These are phyloP conservation scores for Warburgia ugandensis DNA, from an alignment of 164 flowering plant species.

Conservation along the genomic window DNA sequence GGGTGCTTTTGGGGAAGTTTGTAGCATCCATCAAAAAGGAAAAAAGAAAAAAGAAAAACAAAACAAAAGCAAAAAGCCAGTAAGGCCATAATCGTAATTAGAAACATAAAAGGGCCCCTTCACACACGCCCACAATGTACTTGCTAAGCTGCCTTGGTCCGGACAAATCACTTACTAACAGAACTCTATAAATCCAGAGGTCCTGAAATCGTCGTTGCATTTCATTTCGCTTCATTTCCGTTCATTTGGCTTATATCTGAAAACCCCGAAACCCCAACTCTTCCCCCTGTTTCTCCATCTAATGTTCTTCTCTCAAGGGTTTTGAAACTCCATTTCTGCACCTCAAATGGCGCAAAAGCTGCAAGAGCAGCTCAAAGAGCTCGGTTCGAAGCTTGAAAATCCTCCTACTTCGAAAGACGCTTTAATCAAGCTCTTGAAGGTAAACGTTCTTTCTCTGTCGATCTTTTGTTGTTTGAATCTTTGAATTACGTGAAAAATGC, in stretches of 20 bases:
- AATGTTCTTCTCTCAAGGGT: neutral
- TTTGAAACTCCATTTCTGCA: neutral
- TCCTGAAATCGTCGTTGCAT: too few species aligned
- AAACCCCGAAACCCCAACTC: slow-evolving; percentile 1
- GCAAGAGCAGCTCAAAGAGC: slow-evolving; percentile 59
- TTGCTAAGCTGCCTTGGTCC: slow-evolving; percentile 1
- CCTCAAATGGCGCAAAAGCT: slow-evolving; percentile 46
- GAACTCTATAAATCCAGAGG: neutral
- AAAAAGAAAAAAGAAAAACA: too few species aligned
- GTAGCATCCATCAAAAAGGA: too few species aligned
- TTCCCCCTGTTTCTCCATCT: neutral
- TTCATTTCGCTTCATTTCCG: slow-evolving; percentile 11
- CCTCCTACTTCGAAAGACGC: slow-evolving; percentile 71
- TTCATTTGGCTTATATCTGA: slow-evolving; percentile 6
- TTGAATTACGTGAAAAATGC: neutral
- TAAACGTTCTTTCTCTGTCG: neutral
- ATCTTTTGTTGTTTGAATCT: neutral
- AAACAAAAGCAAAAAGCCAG: too few species aligned
- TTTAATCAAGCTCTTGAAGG: slow-evolving; percentile 79
- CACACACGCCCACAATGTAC: too few species aligned
- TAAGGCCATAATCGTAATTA: too few species aligned
- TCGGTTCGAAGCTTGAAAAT: slow-evolving; percentile 76
- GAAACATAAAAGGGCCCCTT: too few species aligned
- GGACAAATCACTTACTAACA: neutral
- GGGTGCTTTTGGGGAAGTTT: too few species aligned